Conservation (phyloP, 345 rosid species). For the Punica granatum region DNA sequence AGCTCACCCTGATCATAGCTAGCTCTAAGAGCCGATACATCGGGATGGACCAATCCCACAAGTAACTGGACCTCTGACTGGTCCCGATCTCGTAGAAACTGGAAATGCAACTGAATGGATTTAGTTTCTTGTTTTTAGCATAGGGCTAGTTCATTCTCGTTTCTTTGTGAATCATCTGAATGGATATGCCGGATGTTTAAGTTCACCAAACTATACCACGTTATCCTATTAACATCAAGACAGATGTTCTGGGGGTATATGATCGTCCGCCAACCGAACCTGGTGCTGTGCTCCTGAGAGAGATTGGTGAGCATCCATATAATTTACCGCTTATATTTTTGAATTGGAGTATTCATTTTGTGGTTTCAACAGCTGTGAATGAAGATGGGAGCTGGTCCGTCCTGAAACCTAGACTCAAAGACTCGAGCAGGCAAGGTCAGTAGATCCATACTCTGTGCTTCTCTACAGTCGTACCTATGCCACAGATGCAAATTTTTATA, state of each 20-base stretch:
- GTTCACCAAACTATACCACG: constrained; percentile 11
- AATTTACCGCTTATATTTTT: neutral
- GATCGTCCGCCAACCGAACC: constrained; percentile 82
- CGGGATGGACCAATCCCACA: too few relatives aligned
- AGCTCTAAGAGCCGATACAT: too few relatives aligned
- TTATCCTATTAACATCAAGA: constrained; percentile 48
- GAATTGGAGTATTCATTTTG: neutral
- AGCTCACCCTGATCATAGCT: neutral
- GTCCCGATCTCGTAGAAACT: neutral
- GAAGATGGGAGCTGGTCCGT: constrained; percentile 81
- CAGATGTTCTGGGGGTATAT: constrained; percentile 82
- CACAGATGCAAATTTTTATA: neutral
- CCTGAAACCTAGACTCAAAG: constrained; percentile 40
- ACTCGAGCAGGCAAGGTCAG: constrained; percentile 48
- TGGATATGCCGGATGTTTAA: neutral
- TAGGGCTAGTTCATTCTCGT: neutral
- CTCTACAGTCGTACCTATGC: neutral
- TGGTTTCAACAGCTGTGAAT: constrained; percentile 44
- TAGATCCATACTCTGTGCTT: neutral
- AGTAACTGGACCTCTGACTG: neutral
- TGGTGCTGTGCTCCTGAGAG: constrained; percentile 63
- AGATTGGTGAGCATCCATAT: constrained; percentile 53
- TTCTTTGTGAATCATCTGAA: too few relatives aligned
- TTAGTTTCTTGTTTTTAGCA: too few relatives aligned
- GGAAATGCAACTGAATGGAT: too few relatives aligned